phyloP scores from a whole-genome alignment of 1,139 yeast species.

The Geotrichum cucujoidarum region DNA sequence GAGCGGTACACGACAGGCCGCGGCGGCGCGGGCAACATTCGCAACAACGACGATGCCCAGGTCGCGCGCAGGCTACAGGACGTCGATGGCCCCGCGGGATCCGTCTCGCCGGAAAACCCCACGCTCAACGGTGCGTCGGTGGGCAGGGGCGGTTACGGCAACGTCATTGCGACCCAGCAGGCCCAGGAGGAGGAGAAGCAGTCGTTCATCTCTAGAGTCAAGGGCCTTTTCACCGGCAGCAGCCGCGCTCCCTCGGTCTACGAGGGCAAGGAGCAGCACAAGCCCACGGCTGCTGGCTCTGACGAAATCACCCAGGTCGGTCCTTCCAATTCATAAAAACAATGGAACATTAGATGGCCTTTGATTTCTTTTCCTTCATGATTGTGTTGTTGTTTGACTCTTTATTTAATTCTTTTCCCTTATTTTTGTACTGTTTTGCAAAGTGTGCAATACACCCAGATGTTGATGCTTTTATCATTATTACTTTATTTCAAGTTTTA shows the following conservation, averaged over 20 bases:
- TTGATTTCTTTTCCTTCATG: no score
- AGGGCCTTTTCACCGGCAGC: constrained; percentile 12
- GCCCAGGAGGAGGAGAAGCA: constrained; percentile 21
- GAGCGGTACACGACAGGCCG: constrained; percentile 68
- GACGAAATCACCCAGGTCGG: background rate
- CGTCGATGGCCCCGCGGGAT: constrained; percentile 45
- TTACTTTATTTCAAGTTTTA: no score
- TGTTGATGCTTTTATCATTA: no score
- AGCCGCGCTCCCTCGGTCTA: background rate
- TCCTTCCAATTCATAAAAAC: background rate
- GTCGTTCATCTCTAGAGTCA: constrained; percentile 21
- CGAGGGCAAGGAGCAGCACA: background rate
- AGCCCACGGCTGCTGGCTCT: background rate
- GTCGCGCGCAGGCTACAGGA: constrained; percentile 65
- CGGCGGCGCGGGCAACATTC: constrained; percentile 80
- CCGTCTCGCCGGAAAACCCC: constrained; percentile 22
- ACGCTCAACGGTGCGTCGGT: constrained; percentile 32
- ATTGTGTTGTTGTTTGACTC: background rate
- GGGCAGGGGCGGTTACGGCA: constrained; percentile 42
- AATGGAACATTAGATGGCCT: no score
- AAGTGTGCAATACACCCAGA: no score
- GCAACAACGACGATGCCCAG: constrained; percentile 54
- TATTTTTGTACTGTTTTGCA: background rate
- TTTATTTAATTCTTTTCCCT: background rate
- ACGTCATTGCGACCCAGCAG: constrained; percentile 31